Base-by-base conservation (phyloP, 176 grass and related monocot species). In the Oryza nivara region DNA sequence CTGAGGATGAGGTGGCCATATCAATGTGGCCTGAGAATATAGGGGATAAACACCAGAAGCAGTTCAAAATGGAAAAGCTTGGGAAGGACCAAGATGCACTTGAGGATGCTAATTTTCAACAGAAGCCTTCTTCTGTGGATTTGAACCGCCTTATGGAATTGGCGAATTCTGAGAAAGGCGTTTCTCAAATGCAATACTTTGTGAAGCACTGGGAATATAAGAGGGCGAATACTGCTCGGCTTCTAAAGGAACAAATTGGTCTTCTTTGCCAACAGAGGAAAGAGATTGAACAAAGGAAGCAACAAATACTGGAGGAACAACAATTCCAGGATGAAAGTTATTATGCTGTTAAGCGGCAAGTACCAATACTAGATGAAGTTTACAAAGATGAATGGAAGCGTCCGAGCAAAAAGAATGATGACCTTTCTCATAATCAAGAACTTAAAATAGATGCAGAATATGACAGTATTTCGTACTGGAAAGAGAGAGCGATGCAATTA, bases 21-120 rank as follows among this genome's bases (percentile, higher is more conserved):
- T 84, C 95, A 19, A 97, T 97, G 95, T 97, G 95, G 95, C 92
- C 92, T 61, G 70, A 90, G 46, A 88, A 95, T 48, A 73, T 94
- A 60, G 89, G 81, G 76, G 89, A 90, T 65, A 91, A 83, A 83
- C 58, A 84, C 60, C 84, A 89, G 85, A 88, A 82, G 78, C 86
- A 88, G 61, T 97, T 93, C 85, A 89, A 41, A 75, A 91, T 97
- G 47, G 92, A 91, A 12, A 91, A 85, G 3, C 88, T 76, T 79
- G 78, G 77, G 41, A 87, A 82, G 26, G 80, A 78, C 44, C 60
- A 80, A 54, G 95, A 92, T 81, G 81, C 77, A 73, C 89, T 89
- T 82, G 87, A 95, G 67, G 92, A 93, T 82, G 86, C 91, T 46
- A 73, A 32, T 2, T 79, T 87, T 80, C 60, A 80, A 43, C 81